These are phyloP conservation scores for Papiliotrema laurentii DNA, from an alignment of 1,284 basidiomycete genomes.

Conservation along the genomic window DNA sequence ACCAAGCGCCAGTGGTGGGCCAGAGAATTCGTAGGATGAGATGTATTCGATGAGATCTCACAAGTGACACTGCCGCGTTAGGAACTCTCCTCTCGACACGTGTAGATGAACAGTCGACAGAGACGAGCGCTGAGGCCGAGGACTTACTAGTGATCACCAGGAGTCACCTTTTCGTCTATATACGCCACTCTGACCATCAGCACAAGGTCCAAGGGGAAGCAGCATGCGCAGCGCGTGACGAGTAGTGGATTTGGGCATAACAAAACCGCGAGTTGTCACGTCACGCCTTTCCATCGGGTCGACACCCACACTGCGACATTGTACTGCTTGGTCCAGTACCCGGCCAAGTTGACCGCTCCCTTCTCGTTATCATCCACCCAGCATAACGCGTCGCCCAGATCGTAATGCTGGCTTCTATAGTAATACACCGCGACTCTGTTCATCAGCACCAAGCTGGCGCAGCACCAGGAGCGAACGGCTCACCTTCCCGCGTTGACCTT, in stretches of 20 bases:
- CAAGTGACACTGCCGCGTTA: slow-evolving; percentile 42
- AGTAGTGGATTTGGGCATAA: too few species aligned
- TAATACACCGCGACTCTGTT: slow-evolving; percentile 47
- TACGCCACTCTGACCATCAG: slow-evolving; percentile 37
- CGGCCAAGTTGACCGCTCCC: slow-evolving; percentile 37
- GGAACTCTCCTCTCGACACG: not conserved
- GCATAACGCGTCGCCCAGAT: slow-evolving; percentile 46
- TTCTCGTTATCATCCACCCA: slow-evolving; percentile 49
- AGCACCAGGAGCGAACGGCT: slow-evolving; percentile 13
- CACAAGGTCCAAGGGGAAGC: not conserved
- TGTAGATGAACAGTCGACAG: not conserved
- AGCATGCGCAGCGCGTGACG: too few species aligned
- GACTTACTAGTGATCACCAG: slow-evolving; percentile 43
- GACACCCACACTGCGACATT: slow-evolving; percentile 41
- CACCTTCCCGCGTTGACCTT: slow-evolving; percentile 41
- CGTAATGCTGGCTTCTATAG: slow-evolving; percentile 44
- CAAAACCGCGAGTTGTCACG: too few species aligned
- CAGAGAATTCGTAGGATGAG: slow-evolving; percentile 37
- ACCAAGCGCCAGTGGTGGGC: slow-evolving; percentile 49
- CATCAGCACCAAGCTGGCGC: not conserved
- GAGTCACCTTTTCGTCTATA: slow-evolving; percentile 46
- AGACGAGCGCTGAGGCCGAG: not conserved
- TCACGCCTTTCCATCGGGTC: too few species aligned
- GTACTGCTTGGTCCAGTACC: slow-evolving; percentile 45
- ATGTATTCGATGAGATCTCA: slow-evolving; percentile 40